Conservation (phyloP, 2,329 filamentous ascomycete species). For the Pseudocercospora crystallina region DNA sequence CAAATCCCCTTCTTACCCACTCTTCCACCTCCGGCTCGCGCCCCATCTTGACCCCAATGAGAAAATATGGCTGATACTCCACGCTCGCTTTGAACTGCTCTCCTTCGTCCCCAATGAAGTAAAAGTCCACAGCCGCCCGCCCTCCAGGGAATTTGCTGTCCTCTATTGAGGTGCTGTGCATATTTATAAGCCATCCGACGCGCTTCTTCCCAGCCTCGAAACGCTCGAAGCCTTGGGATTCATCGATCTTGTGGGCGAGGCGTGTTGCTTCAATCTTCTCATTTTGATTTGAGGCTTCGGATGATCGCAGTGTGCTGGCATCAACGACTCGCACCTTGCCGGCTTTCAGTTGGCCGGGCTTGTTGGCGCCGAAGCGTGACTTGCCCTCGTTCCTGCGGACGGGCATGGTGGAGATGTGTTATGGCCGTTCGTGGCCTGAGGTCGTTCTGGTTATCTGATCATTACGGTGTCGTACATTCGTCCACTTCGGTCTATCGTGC, state of each 20-base stretch:
- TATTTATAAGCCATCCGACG: slow-evolving; percentile 91
- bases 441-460: background rate
- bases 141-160: slow-evolving; percentile 82
- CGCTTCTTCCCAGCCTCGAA: slow-evolving; percentile 86
- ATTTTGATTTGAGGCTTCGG: slow-evolving; percentile 85
- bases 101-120: slow-evolving; percentile 89
- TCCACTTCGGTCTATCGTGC: background rate
- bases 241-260: slow-evolving; percentile 86
- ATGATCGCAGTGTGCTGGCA: slow-evolving; percentile 68
- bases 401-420: slow-evolving; percentile 39
- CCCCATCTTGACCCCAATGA: slow-evolving; percentile 85
- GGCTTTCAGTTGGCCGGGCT: slow-evolving; percentile 29
- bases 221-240: slow-evolving; percentile 87
- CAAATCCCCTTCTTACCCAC: slow-evolving; percentile 78
- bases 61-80: slow-evolving; percentile 94
- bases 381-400: slow-evolving; percentile 42
- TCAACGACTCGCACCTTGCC: slow-evolving; percentile 64
- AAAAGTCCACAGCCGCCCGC: slow-evolving; percentile 89
- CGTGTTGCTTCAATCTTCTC: slow-evolving; percentile 86
- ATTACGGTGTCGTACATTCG: background rate
- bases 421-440: background rate
- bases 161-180: slow-evolving; percentile 83
- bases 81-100: slow-evolving; percentile 93
- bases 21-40: slow-evolving; percentile 93
- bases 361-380: slow-evolving; percentile 42